phyloP scores from a whole-genome alignment of 2,329 filamentous ascomycete genomes.

The Fusarium sp. region DNA sequence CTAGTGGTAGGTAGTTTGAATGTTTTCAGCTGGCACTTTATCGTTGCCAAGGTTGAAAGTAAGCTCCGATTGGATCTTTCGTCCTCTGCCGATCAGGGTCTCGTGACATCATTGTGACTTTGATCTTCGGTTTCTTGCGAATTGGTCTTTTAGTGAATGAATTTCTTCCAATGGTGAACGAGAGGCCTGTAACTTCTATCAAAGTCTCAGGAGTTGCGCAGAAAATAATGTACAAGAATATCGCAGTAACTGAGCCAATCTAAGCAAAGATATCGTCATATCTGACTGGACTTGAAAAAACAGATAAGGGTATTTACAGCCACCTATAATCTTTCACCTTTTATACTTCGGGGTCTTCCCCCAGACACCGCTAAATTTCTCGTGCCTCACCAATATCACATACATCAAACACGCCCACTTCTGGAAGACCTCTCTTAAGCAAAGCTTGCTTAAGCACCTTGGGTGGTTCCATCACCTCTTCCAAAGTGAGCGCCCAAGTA shows the following conservation, averaged over 20 bases:
- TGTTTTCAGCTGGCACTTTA: neutral
- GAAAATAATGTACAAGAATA: constrained; percentile 10
- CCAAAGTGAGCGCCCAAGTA: constrained; percentile 86
- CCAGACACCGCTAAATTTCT: constrained; percentile 69
- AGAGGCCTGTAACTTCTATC: constrained; percentile 11
- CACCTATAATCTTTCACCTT: constrained; percentile 10
- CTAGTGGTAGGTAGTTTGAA: too few species aligned
- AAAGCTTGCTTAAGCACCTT: constrained; percentile 78
- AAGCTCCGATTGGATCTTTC: constrained; percentile 26
- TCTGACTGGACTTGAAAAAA: constrained; percentile 16
- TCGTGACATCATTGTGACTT: constrained; percentile 30
- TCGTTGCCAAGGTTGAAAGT: neutral
- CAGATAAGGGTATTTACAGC: constrained; percentile 35
- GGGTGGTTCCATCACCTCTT: constrained; percentile 89
- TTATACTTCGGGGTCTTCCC: neutral
- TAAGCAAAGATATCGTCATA: neutral
- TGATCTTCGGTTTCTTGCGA: neutral
- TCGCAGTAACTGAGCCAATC: neutral
- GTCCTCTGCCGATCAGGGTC: constrained; percentile 30
- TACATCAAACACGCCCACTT: constrained; percentile 82
- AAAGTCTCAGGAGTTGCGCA: neutral
- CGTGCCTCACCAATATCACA: constrained; percentile 87
- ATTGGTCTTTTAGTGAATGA: neutral
- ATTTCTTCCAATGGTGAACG: constrained; percentile 3
- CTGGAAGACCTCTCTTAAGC: constrained; percentile 72